Evolutionary conservation across 495 filamentous ascomycete genomes (phyloP).

Genomic region (Aspergillus olivimuriae): DNA sequence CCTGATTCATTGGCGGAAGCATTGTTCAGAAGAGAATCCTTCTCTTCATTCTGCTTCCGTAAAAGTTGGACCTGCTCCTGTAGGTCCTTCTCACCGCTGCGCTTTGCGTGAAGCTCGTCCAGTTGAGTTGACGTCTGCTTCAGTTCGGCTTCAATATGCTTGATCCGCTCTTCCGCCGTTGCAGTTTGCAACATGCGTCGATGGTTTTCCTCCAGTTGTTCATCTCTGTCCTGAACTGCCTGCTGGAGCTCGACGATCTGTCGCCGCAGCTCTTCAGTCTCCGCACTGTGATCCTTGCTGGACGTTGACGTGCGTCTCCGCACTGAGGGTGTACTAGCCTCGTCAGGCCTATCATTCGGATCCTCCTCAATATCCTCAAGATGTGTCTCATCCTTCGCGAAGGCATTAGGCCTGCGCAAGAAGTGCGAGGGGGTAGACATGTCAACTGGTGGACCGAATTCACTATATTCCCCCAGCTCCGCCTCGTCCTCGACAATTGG

Average conservation of each 20-base stretch:
- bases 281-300: conserved; percentile 12
- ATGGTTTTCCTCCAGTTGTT: conserved; percentile 31
- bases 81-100: conserved; percentile 19
- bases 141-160: conserved; percentile 33
- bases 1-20: conserved; percentile 18
- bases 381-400: conserved; percentile 30
- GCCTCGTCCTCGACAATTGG: conserved; percentile 31
- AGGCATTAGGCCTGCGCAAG: conserved; percentile 22
- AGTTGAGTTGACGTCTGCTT: conserved; percentile 28
- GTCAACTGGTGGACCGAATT: conserved; percentile 41
- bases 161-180: conserved; percentile 35
- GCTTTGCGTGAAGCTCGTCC: conserved; percentile 22
- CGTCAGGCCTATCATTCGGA: conserved; percentile 22
- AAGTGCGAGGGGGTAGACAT: conserved; percentile 45
- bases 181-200: conserved; percentile 30
- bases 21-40: conserved; percentile 19
- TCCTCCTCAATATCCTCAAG: conserved; percentile 40
- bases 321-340: conserved; percentile 25
- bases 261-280: conserved; percentile 23
- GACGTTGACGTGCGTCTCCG: conserved; percentile 18
- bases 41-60: conserved; percentile 26
- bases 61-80: conserved; percentile 30
- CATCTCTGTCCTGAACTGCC: conserved; percentile 30
- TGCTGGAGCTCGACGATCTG: conserved; percentile 32
- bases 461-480: conserved; percentile 36